Conservation (phyloP, 2,329 filamentous ascomycete species). For the Paraphoma chrysanthemicola region DNA sequence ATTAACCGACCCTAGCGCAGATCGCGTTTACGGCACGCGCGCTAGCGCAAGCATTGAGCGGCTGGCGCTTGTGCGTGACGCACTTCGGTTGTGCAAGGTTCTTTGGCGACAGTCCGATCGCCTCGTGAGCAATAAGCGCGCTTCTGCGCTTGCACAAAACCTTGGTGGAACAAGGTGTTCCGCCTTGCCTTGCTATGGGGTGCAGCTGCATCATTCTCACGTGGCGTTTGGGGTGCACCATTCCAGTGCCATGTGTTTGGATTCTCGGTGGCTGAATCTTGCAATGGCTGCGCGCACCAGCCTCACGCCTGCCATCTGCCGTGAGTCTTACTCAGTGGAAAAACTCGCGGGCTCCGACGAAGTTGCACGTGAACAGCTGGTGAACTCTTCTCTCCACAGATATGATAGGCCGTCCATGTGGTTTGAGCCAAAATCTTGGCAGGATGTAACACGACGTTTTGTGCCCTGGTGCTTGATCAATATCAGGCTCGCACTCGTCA, state of each 20-base stretch:
- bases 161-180: neutral
- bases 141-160: constrained; percentile 14
- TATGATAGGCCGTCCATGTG: no score
- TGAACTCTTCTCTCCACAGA: no score
- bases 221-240: constrained; percentile 2
- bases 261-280: constrained; percentile 7
- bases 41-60: constrained; percentile 15
- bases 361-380: no score
- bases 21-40: constrained; percentile 18
- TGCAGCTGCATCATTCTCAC: constrained; percentile 4
- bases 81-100: constrained; percentile 13
- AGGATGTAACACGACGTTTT: no score
- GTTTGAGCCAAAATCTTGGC: no score
- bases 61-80: constrained; percentile 13
- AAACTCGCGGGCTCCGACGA: no score
- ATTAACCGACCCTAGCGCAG: constrained; percentile 16
- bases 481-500: no score
- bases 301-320: no score
- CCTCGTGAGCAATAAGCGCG: constrained; percentile 9
- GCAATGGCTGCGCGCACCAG: no score
- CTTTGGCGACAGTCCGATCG: constrained; percentile 13
- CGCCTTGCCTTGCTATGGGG: neutral
- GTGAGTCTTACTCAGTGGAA: no score
- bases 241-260: constrained; percentile 20
- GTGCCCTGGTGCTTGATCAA: no score